phyloP scores from a whole-genome alignment of 331 rosid species.

The Malus hybrid region DNA sequence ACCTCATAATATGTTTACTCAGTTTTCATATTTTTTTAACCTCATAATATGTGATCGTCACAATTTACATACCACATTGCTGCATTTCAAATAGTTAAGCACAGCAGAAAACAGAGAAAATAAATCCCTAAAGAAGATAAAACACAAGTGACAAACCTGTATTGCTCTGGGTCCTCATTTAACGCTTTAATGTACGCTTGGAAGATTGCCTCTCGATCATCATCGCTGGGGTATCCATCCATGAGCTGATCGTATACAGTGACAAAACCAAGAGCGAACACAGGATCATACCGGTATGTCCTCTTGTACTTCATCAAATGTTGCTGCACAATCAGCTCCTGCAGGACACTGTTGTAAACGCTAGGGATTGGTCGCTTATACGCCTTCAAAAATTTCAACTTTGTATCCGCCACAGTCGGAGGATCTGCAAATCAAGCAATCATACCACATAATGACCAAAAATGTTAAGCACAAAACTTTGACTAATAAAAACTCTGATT shows the following conservation, averaged over 20 bases:
- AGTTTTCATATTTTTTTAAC: not conserved
- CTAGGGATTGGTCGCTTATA: slow-evolving; percentile 87
- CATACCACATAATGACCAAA: slow-evolving; percentile 18
- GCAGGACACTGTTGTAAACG: slow-evolving; percentile 76
- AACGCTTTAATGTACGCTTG: slow-evolving; percentile 71
- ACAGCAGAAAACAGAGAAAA: not conserved
- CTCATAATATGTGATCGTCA: not conserved
- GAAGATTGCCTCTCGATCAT: slow-evolving; percentile 81
- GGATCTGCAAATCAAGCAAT: slow-evolving; percentile 38
- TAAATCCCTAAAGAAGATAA: not conserved
- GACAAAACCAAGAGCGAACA: slow-evolving; percentile 88
- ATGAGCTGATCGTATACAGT: slow-evolving; percentile 84
- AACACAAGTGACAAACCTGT: slow-evolving; percentile 50
- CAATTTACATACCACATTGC: not conserved
- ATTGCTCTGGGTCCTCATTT: slow-evolving; percentile 77
- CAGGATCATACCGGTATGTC: slow-evolving; percentile 75
- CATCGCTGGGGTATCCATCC: slow-evolving; percentile 89
- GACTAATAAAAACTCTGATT: not conserved
- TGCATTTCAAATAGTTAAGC: not conserved
- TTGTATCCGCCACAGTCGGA: slow-evolving; percentile 79
- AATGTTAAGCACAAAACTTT: slow-evolving; percentile 3
- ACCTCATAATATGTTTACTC: not conserved
- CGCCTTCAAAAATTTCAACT: slow-evolving; percentile 68
- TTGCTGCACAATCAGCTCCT: slow-evolving; percentile 91
- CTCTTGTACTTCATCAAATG: slow-evolving; percentile 82